Conservation (phyloP, 495 filamentous ascomycete genomes). For the Pyrenula massariospora region DNA sequence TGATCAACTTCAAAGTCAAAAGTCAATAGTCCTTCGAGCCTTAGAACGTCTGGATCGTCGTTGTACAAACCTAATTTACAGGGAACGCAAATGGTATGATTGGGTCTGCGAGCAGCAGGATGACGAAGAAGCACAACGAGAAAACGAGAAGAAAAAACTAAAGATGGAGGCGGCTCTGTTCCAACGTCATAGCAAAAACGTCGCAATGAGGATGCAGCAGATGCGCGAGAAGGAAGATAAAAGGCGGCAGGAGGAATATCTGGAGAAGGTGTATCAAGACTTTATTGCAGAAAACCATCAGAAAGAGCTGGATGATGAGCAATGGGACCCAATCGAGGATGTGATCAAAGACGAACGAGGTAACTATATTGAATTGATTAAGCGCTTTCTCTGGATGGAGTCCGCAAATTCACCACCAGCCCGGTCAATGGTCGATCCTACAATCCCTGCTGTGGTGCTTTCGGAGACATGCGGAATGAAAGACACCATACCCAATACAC, state of each 20-base stretch:
- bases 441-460: not conserved
- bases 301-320: constrained; percentile 4
- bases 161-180: constrained; percentile 39
- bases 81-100: constrained; percentile 34
- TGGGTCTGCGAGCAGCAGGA: constrained; percentile 35
- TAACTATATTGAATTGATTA: constrained; percentile 27
- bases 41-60: constrained; percentile 34
- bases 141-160: constrained; percentile 39
- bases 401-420: constrained; percentile 6
- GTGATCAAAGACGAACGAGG: constrained; percentile 31
- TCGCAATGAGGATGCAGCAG: constrained; percentile 19
- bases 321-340: constrained; percentile 44
- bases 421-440: not conserved
- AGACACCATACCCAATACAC: not conserved
- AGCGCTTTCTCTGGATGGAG: constrained; percentile 32
- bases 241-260: constrained; percentile 27
- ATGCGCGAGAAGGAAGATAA: constrained; percentile 27
- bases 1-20: constrained; percentile 28
- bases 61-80: constrained; percentile 30
- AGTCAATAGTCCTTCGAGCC: constrained; percentile 24
- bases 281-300: constrained; percentile 22
- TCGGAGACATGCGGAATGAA: not conserved
- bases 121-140: constrained; percentile 31
- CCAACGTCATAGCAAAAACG: constrained; percentile 29
- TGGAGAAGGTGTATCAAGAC: constrained; percentile 32